phyloP scores from a whole-genome alignment of 1,284 basidiomycete species.

The Pascua sp. region DNA sequence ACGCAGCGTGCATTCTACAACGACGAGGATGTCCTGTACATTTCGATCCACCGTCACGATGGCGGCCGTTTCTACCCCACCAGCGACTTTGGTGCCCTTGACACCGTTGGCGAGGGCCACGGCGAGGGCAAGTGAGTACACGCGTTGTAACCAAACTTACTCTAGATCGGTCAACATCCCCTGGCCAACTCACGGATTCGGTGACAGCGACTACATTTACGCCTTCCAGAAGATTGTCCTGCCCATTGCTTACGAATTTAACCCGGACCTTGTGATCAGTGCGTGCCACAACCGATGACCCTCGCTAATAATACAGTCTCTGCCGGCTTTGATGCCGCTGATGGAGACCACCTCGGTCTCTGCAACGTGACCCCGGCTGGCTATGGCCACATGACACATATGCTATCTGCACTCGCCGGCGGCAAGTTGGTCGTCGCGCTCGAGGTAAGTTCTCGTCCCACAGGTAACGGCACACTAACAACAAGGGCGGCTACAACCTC shows the following conservation, averaged over 20 bases:
- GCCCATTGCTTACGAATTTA: constrained; percentile 95
- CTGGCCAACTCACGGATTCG: constrained; percentile 85
- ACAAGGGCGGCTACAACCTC: constrained; percentile 90
- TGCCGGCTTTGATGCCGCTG: constrained; percentile 95
- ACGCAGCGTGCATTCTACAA: constrained; percentile 94
- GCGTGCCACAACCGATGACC: constrained; percentile 34
- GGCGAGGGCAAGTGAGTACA: constrained; percentile 90
- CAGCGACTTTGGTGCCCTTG: constrained; percentile 79
- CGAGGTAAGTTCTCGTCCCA: constrained; percentile 60
- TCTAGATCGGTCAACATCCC: constrained; percentile 81
- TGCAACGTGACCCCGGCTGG: constrained; percentile 89
- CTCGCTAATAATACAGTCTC: constrained; percentile 62
- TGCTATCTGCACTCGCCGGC: constrained; percentile 82
- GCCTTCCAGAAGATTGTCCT: constrained; percentile 95
- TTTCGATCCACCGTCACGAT: constrained; percentile 94
- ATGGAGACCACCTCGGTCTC: constrained; percentile 84
- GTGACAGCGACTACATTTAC: constrained; percentile 92
- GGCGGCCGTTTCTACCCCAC: constrained; percentile 88
- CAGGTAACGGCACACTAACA: background rate
- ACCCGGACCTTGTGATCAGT: constrained; percentile 95
- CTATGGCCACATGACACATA: constrained; percentile 98
- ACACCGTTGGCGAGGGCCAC: constrained; percentile 75
- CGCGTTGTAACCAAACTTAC: constrained; percentile 76
- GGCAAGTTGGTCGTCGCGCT: constrained; percentile 89
- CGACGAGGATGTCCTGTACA: constrained; percentile 86